Evolutionary conservation across 345 rosid genomes (phyloP).

Genomic region (Mangifera indica): DNA sequence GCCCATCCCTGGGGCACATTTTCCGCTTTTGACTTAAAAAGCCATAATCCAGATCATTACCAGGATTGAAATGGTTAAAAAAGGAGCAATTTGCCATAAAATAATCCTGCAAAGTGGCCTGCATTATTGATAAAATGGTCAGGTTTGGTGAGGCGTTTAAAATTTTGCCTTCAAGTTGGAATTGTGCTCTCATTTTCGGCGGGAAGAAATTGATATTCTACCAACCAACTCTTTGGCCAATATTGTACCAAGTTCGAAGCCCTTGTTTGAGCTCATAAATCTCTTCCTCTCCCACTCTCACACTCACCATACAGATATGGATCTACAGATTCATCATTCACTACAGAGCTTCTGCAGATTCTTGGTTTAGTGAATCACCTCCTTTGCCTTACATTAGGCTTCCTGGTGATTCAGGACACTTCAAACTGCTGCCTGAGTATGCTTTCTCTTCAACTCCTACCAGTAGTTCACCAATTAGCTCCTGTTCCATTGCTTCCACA

Average conservation of each 20-base stretch:
- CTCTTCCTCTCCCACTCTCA: neutral
- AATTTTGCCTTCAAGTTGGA: slow-evolving; percentile 8
- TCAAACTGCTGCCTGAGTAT: neutral
- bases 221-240: neutral
- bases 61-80: too few relatives aligned
- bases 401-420: neutral
- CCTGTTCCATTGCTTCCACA: neutral
- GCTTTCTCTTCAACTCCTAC: neutral
- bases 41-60: too few relatives aligned
- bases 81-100: too few relatives aligned
- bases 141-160: neutral
- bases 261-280: neutral
- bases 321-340: slow-evolving; percentile 14
- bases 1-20: too few relatives aligned
- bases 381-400: slow-evolving; percentile 2
- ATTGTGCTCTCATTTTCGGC: slow-evolving; percentile 8
- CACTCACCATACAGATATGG: neutral
- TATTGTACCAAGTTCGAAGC: neutral
- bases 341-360: slow-evolving; percentile 6
- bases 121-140: neutral
- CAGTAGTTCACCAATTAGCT: neutral
- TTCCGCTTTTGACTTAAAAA: too few relatives aligned
- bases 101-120: neutral
- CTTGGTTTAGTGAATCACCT: slow-evolving; percentile 17
- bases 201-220: slow-evolving; percentile 8